Evolutionary conservation across 768 basidiomycete species (phyloP).

Genomic region (Tephrocybe sp.): DNA sequence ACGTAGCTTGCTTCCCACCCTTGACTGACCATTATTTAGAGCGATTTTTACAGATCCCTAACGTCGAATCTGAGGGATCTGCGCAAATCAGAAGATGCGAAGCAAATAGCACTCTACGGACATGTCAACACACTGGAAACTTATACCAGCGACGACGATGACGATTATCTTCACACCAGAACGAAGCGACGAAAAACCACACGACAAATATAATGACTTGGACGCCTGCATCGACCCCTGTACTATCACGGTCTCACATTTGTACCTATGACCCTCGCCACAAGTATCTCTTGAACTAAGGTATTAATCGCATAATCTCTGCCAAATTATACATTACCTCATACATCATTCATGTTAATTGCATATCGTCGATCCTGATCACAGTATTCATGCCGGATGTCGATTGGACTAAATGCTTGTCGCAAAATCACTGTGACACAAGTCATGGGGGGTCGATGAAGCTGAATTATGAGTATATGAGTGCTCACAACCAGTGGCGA

Average conservation of each 20-base stretch:
- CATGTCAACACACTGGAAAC: slow-evolving; percentile 34
- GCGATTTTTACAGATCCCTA: slow-evolving; percentile 68
- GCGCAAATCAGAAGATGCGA: slow-evolving; percentile 58
- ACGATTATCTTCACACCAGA: slow-evolving; percentile 39
- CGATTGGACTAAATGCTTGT: too few species aligned
- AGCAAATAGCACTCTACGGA: slow-evolving; percentile 35
- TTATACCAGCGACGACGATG: slow-evolving; percentile 52
- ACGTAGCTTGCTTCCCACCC: neutral
- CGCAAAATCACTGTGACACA: too few species aligned
- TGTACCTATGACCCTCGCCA: neutral
- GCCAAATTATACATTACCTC: too few species aligned
- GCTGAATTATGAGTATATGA: too few species aligned
- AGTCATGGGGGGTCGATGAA: too few species aligned
- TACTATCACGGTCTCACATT: neutral
- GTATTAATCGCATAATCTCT: neutral
- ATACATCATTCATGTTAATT: too few species aligned
- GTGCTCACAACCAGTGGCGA: too few species aligned
- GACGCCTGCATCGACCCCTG: neutral
- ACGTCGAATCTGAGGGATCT: slow-evolving; percentile 55
- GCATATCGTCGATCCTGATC: too few species aligned
- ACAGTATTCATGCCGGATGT: too few species aligned
- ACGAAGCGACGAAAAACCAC: slow-evolving; percentile 34
- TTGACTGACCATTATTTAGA: slow-evolving; percentile 35
- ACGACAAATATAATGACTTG: slow-evolving; percentile 8
- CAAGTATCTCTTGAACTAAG: neutral